Base-by-base conservation (phyloP, 352 stramenopile species). In the Sclerospora graminicola region DNA sequence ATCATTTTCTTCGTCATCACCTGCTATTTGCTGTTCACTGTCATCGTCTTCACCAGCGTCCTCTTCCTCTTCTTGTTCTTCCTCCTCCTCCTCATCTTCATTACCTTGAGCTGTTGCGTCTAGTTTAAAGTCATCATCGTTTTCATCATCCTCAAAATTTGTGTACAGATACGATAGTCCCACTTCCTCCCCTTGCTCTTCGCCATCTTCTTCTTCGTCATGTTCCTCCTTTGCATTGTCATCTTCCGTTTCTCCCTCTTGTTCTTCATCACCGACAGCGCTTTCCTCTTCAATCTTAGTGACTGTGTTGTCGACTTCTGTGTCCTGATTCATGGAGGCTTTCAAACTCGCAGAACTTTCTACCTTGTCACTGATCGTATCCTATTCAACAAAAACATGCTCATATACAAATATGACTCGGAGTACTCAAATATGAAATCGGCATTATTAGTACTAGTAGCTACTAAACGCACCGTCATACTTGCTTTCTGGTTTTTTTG, bases 141-240 rank as follows among this genome's bases (percentile, higher is more conserved):
- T 57, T 5, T 71, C 61, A 39, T 71, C 61, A 33, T 64, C 61
- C 28, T 82, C 69, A 51, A 84, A 75, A 49, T 70, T 82, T 15
- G 63, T 75, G 53, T 84, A 84, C 41, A 84, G 47, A 38, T 78
- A 82, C 18, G 69, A 70, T 36, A 84, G 51, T 39, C 69, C 72
- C 35, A 82, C 68, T 51, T 82, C 57, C 33, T 75, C 66, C 11
- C 59, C 55, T 18, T 60, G 31, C 5, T 51, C 58, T 2, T 51
- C 53, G 5, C 41, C 47, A 11, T 23, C 32, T 24, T 73, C 57
- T 4, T 59, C 58, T 11, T 58, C 54, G 5, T 56, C 57, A 8
- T 50, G 48, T 2, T 57, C 54, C 19, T 60, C 63, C 4, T 56
- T 55, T 9, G 40, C 55, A 20, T 5, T 16, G 10, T 45, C 63